phyloP scores from a whole-genome alignment of 768 basidiomycete species.

The Russula virescens region DNA sequence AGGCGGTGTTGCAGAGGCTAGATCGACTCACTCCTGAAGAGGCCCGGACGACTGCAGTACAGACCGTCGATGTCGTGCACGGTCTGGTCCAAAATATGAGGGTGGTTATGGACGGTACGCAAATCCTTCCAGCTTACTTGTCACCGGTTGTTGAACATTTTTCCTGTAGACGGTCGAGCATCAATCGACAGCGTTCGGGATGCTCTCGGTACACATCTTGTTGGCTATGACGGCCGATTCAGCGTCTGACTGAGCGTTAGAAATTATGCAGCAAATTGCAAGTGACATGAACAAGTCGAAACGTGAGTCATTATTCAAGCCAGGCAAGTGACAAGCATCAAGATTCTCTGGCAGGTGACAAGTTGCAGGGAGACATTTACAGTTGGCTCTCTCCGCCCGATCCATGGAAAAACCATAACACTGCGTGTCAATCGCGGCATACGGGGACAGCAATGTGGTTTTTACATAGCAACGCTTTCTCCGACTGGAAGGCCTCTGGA shows the following conservation, averaged over 20 bases:
- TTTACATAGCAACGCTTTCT: not conserved
- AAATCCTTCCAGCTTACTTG: not conserved
- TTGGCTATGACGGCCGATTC: not conserved
- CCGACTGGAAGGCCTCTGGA: not conserved
- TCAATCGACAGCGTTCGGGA: not conserved
- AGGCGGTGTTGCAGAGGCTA: not conserved
- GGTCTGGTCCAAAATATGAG: slow-evolving; percentile 1
- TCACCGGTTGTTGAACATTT: not conserved
- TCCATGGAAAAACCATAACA: not conserved
- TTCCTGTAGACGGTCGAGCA: not conserved
- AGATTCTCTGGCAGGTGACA: not conserved
- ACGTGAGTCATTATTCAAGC: not conserved
- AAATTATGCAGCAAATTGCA: not conserved
- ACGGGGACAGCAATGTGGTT: not conserved
- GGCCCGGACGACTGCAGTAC: not conserved
- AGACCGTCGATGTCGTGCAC: not conserved
- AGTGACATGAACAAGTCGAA: not conserved
- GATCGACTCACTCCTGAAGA: not conserved
- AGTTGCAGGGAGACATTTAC: not conserved
- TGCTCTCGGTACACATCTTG: not conserved
- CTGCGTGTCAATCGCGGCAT: not conserved
- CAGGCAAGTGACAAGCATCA: not conserved
- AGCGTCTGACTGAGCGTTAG: not conserved
- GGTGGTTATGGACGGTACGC: not conserved
- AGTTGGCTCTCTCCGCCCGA: slow-evolving; percentile 1